Conservation (phyloP, 2,329 filamentous ascomycete genomes). For the Epichloe elymi region DNA sequence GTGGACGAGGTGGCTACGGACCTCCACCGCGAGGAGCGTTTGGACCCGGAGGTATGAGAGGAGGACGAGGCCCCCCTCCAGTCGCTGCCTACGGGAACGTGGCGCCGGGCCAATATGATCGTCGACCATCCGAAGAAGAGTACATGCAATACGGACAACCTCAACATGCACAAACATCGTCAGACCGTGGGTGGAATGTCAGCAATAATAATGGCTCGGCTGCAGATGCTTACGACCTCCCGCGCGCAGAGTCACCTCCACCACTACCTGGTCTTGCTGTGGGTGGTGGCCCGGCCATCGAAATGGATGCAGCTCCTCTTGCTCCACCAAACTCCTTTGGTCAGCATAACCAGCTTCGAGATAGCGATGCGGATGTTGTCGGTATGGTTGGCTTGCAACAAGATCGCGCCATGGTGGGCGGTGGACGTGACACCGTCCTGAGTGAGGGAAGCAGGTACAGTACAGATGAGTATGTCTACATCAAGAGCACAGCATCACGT, state of each 20-base stretch:
- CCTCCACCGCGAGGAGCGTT: constrained; percentile 20
- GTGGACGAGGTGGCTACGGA: constrained; percentile 21
- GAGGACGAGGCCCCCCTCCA: constrained; percentile 21
- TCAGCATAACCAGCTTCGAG: constrained; percentile 36
- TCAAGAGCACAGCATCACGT: neutral
- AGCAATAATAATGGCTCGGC: constrained; percentile 5
- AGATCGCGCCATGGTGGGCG: constrained; percentile 14
- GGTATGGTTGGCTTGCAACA: constrained; percentile 65
- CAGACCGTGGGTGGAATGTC: constrained; percentile 3
- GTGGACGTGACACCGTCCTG: constrained; percentile 36
- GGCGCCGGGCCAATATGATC: constrained; percentile 21
- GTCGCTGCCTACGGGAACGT: constrained; percentile 23
- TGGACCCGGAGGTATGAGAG: constrained; percentile 14
- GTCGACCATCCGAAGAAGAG: constrained; percentile 15
- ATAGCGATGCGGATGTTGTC: constrained; percentile 58
- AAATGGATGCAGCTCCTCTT: constrained; percentile 61
- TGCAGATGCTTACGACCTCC: constrained; percentile 33
- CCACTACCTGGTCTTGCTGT: constrained; percentile 38
- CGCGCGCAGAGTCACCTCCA: constrained; percentile 51
- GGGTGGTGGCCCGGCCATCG: constrained; percentile 52
- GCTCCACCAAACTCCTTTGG: constrained; percentile 28
- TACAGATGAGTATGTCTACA: constrained; percentile 47
- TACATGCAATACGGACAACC: constrained; percentile 16
- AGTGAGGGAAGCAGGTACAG: constrained; percentile 64
- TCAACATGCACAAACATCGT: constrained; percentile 10